Conservation (phyloP, 176 grass and related monocot species). For the barley (Hordeum vulgare) region MorexV3_pseudomolecules_assembly NC_058518.1:439397177-439397676, state of each 20-base stretch:
- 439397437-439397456: not conserved
- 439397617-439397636: no score
- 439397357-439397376: not conserved
- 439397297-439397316: not conserved
- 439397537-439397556: not conserved
- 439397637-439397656: not conserved
- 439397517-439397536: not conserved
- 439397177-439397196: conserved; percentile 35
- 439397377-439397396: no score
- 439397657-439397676: not conserved
- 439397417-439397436: no score
- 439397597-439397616: no score
- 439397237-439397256: not conserved
- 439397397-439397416: not conserved
- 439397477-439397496: no score
- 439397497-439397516: not conserved
- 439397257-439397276: not conserved
- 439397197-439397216: conserved; percentile 17
- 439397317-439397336: not conserved
- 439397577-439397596: not conserved
- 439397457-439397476: not conserved
- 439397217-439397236: not conserved
- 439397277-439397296: not conserved
- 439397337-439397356: not conserved
- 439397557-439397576: not conserved